Percentiles rank a stretch among this genome's conserved stretches.
phyloP scores from a whole-genome alignment of 1,284 basidiomycete species.

The Rhodotorula sp. region DNA sequence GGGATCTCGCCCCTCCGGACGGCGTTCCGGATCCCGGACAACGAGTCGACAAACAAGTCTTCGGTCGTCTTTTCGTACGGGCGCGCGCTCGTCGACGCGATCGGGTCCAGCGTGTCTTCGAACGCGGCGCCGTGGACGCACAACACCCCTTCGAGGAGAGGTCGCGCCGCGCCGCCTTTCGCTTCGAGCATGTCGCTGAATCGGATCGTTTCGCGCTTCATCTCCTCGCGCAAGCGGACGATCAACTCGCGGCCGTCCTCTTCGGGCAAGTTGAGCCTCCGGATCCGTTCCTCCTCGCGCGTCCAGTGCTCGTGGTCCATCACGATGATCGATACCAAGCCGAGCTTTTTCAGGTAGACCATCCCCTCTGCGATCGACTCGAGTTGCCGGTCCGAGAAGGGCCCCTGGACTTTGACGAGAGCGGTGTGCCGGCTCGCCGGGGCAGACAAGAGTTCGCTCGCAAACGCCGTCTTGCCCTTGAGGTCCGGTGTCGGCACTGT shows the following conservation, averaged over 20 bases:
- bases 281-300: conserved; percentile 54
- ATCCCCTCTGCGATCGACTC: conserved; percentile 90
- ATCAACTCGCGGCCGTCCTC: conserved; percentile 44
- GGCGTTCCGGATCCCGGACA: conserved; percentile 69
- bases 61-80: conserved; percentile 21
- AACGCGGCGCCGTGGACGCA: conserved; percentile 70
- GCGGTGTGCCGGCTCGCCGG: conserved; percentile 80
- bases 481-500: conserved; percentile 43
- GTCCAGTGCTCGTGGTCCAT: conserved; percentile 81
- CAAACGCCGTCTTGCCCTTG: conserved; percentile 56
- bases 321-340: conserved; percentile 90
- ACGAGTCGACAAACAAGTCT: conserved; percentile 42
- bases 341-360: conserved; percentile 91
- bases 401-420: conserved; percentile 95
- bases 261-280: conserved; percentile 54
- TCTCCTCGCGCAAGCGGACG: conserved; percentile 60
- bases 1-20: conserved; percentile 91
- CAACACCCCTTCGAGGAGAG: conserved; percentile 80
- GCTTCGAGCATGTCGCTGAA: conserved; percentile 78
- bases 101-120: conserved; percentile 49
- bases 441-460: conserved; percentile 73
- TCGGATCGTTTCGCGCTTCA: conserved; percentile 59
- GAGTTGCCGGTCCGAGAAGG: conserved; percentile 92
- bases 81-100: conserved; percentile 30
- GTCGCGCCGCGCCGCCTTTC: conserved; percentile 80